A percentile compares a stretch with the other conserved stretches of the same genome.
phyloP scores from a whole-genome alignment of 2,329 filamentous ascomycete genomes.

The Fusarium paranaense region DNA sequence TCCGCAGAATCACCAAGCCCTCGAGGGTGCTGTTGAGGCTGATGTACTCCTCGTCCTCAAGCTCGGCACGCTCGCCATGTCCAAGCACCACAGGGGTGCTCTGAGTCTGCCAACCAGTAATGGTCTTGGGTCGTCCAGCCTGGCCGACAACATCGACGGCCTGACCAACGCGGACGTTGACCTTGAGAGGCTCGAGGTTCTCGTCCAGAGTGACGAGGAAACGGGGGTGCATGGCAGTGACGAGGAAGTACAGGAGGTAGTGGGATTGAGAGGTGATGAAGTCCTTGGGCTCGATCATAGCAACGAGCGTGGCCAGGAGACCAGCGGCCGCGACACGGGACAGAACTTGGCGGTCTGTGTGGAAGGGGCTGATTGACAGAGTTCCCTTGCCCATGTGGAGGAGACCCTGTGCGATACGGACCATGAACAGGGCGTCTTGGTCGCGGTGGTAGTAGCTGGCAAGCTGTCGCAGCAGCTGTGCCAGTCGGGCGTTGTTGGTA shows the following conservation, averaged over 20 bases:
- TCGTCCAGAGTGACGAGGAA: constrained; percentile 98
- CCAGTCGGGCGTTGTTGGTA: constrained; percentile 97
- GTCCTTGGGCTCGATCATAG: constrained; percentile 95
- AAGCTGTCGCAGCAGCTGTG: constrained; percentile 91
- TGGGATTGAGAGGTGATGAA: constrained; percentile 77
- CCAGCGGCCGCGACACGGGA: constrained; percentile 92
- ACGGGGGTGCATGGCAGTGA: constrained; percentile 95
- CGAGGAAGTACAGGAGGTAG: constrained; percentile 97
- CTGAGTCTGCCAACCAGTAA: constrained; percentile 99
- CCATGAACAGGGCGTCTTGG: constrained; percentile 97
- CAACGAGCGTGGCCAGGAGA: constrained; percentile 88
- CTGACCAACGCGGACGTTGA: constrained; percentile 97
- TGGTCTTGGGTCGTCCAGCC: constrained; percentile 96
- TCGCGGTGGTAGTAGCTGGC: constrained; percentile 99
- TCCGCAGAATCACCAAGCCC: constrained; percentile 94
- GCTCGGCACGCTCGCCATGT: constrained; percentile 94
- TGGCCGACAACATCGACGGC: constrained; percentile 98
- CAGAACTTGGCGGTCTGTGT: constrained; percentile 95
- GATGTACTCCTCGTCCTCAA: constrained; percentile 98
- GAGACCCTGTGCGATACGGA: constrained; percentile 96
- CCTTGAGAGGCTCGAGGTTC: constrained; percentile 90
- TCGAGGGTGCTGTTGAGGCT: constrained; percentile 91
- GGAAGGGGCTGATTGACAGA: constrained; percentile 96
- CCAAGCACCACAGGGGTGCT: constrained; percentile 96
- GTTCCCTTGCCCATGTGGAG: constrained; percentile 99